Percentiles rank a stretch among this genome's conserved stretches.
Conservation (phyloP, 352 stramenopile species). For the Phytophthora nicotianae region DNA sequence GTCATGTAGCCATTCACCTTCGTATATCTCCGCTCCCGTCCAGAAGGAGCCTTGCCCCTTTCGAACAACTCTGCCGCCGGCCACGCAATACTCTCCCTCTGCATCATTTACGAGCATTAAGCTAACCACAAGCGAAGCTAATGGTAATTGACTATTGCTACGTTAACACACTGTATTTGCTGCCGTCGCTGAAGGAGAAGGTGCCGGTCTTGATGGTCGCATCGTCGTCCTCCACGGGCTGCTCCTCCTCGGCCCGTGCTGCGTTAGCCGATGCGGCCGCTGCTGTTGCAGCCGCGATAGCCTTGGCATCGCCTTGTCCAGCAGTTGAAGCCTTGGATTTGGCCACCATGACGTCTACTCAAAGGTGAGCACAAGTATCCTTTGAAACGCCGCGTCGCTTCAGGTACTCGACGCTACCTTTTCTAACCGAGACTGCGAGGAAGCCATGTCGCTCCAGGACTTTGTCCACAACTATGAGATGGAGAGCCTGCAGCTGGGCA, state of each 20-base stretch:
- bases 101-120: slow-evolving; percentile 2
- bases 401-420: neutral
- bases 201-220: slow-evolving; percentile 41
- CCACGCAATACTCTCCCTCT: slow-evolving; percentile 56
- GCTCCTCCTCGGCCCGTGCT: slow-evolving; percentile 36
- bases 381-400: slow-evolving; percentile 33
- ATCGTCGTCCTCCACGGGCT: slow-evolving; percentile 43
- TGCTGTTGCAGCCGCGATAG: slow-evolving; percentile 16
- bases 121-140: neutral
- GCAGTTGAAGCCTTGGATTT: slow-evolving; percentile 31
- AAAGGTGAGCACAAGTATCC: slow-evolving; percentile 11
- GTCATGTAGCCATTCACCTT: slow-evolving; percentile 66
- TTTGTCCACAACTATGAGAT: slow-evolving; percentile 80
- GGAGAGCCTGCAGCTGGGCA: slow-evolving; percentile 71
- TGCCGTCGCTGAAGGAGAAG: slow-evolving; percentile 76
- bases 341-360: slow-evolving; percentile 13
- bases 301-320: slow-evolving; percentile 32
- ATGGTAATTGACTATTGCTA: slow-evolving; percentile 10
- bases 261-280: slow-evolving; percentile 6
- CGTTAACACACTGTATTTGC: slow-evolving; percentile 53
- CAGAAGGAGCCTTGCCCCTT: slow-evolving; percentile 56
- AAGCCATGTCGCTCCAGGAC: slow-evolving; percentile 61
- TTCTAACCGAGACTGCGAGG: neutral
- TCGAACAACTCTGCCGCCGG: slow-evolving; percentile 48
- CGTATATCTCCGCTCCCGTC: slow-evolving; percentile 68